A percentile compares a stretch with the other conserved stretches of the same genome.
Evolutionary conservation across 495 filamentous ascomycete genomes (phyloP).

Genomic region (Xylaria venustula): DNA sequence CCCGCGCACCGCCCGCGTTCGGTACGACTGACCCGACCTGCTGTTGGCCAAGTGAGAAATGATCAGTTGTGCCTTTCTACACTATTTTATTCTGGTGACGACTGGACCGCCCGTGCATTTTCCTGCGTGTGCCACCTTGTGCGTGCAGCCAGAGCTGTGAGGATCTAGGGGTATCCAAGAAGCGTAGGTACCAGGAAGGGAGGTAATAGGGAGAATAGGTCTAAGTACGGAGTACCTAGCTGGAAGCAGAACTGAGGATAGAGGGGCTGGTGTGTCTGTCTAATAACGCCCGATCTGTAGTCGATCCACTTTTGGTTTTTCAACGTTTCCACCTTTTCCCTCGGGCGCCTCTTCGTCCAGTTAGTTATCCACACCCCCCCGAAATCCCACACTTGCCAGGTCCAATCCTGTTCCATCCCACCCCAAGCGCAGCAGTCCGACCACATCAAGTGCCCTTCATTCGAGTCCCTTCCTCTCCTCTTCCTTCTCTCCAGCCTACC

Average conservation of each 20-base stretch:
- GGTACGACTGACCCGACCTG: not conserved
- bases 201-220: no score
- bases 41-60: not conserved
- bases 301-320: conserved; percentile 1
- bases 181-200: no score
- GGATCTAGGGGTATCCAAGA: no score
- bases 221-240: no score
- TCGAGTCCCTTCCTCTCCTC: conserved; percentile 3
- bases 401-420: conserved; percentile 11
- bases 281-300: conserved; percentile 8
- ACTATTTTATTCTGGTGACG: not conserved
- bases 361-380: not conserved
- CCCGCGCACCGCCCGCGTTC: not conserved
- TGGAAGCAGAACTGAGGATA: no score
- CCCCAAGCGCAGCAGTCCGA: conserved; percentile 1
- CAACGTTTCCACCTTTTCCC: not conserved
- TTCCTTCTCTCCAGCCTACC: not conserved
- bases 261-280: not conserved
- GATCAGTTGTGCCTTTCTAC: not conserved
- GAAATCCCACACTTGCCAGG: conserved; percentile 1
- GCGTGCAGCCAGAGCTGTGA: not conserved
- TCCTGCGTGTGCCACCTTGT: conserved; percentile 2
- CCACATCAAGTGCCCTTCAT: not conserved
- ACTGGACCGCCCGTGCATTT: not conserved
- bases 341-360: no score